These are phyloP conservation scores for Combretum micranthum DNA, from an alignment of 345 rosid genomes.

Conservation along the genomic window DNA sequence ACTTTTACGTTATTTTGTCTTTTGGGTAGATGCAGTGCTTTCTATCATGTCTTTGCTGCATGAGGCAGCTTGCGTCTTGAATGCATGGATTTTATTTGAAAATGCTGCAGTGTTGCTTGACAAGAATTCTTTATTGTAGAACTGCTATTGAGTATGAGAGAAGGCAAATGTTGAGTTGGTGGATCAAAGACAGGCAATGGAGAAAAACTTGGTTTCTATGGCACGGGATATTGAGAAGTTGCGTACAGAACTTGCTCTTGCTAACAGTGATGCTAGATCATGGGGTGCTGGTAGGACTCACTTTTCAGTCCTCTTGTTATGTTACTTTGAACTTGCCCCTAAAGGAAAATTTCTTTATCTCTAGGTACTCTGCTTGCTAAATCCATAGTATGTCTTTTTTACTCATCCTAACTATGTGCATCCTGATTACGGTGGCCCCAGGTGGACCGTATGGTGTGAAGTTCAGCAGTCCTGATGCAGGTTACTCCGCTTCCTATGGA, in stretches of 20 bases:
- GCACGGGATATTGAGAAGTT: constrained; percentile 97
- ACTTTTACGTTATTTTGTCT: neutral
- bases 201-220: constrained; percentile 90
- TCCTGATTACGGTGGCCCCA: constrained; percentile 25
- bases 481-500: constrained; percentile 56
- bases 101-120: neutral
- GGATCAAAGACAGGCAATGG: constrained; percentile 93
- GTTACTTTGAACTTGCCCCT: neutral
- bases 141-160: constrained; percentile 83
- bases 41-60: neutral
- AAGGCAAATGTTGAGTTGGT: constrained; percentile 83
- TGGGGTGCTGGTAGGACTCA: constrained; percentile 60
- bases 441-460: constrained; percentile 74
- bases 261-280: constrained; percentile 41
- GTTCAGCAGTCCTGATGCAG: constrained; percentile 41
- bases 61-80: constrained; percentile 1
- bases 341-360: neutral
- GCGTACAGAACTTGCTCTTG: constrained; percentile 65
- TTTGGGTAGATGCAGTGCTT: neutral
- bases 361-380: no score
- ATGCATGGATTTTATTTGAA: neutral
- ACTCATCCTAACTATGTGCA: constrained; percentile 5
- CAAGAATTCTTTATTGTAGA: constrained; percentile 25
- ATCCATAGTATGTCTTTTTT: neutral
- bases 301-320: constrained; percentile 5